These are phyloP conservation scores for Phascolomyces articulosus DNA, from an alignment of 371 early-diverging fungal species.

Conservation along the genomic window DNA sequence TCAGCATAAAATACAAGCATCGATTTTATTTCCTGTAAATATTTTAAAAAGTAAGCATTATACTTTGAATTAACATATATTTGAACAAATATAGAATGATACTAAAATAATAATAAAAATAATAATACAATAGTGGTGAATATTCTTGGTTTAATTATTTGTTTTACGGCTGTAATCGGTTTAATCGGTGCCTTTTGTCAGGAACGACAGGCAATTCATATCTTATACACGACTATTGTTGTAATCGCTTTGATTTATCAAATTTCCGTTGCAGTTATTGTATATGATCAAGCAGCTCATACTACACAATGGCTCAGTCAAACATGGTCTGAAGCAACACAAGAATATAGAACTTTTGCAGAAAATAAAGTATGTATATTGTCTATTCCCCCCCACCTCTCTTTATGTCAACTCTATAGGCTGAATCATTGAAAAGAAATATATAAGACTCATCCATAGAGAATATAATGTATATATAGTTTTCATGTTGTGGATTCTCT, in stretches of 20 bases:
- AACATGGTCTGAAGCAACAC: constrained; percentile 31
- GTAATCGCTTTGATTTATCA: constrained; percentile 39
- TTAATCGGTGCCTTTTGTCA: constrained; percentile 34
- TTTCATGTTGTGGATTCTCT: constrained; percentile 43
- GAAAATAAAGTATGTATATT: constrained; percentile 32
- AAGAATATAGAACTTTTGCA: constrained; percentile 34
- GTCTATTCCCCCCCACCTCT: no score
- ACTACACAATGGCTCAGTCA: constrained; percentile 32
- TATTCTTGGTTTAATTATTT: constrained; percentile 39
- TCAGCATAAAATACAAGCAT: constrained; percentile 28
- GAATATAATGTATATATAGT: constrained; percentile 13
- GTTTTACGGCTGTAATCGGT: constrained; percentile 41
- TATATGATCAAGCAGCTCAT: constrained; percentile 43
- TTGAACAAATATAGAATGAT: no score
- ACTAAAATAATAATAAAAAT: background rate
- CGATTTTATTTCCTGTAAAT: constrained; percentile 39
- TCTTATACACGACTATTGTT: constrained; percentile 34
- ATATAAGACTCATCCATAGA: no score
- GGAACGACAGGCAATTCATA: constrained; percentile 33
- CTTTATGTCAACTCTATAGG: no score
- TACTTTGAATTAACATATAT: background rate
- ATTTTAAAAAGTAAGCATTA: constrained; percentile 35
- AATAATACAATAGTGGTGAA: constrained; percentile 31
- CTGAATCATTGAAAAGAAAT: no score
- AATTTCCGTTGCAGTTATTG: constrained; percentile 33